A percentile compares a stretch with the other conserved stretches of the same genome.
phyloP scores from a whole-genome alignment of 768 basidiomycete species.

The Hygrophorus pudorinus region DNA sequence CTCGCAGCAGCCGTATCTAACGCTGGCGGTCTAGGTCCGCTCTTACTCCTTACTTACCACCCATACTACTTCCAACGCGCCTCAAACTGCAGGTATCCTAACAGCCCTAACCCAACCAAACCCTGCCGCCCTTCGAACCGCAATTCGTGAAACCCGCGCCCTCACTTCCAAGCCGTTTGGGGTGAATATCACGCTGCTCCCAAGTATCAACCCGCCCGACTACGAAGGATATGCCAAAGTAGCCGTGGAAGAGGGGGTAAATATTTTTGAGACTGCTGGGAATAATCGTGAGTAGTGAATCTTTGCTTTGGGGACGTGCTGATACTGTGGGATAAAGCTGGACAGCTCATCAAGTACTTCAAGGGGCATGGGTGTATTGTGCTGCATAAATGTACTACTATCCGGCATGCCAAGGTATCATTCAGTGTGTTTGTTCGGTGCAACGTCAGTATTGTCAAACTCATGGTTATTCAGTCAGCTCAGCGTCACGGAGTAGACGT shows the following conservation, averaged over 20 bases:
- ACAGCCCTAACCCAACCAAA: conserved; percentile 84
- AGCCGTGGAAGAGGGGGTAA: conserved; percentile 81
- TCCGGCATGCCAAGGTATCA: conserved; percentile 71
- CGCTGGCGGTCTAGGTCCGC: conserved; percentile 68
- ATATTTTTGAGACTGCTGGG: conserved; percentile 88
- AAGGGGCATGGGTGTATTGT: conserved; percentile 72
- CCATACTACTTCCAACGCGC: conserved; percentile 1
- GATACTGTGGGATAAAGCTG: conserved; percentile 28
- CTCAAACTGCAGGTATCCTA: conserved; percentile 45
- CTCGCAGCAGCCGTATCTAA: conserved; percentile 74
- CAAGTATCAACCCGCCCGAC: conserved; percentile 84
- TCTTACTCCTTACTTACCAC: background rate
- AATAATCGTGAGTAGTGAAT: conserved; percentile 57
- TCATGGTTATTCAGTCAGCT: conserved; percentile 29
- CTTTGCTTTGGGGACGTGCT: background rate
- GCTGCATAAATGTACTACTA: conserved; percentile 85
- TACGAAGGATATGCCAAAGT: conserved; percentile 77
- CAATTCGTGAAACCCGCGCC: conserved; percentile 68
- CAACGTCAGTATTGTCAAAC: background rate
- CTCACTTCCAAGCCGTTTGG: conserved; percentile 72
- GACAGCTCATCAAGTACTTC: conserved; percentile 68
- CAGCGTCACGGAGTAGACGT: conserved; percentile 77
- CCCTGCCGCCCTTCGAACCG: conserved; percentile 70
- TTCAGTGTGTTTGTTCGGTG: background rate
- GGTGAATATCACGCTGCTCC: conserved; percentile 81